Conservation (phyloP, 139 green algal genomes). For the Mesostigma viride region DNA sequence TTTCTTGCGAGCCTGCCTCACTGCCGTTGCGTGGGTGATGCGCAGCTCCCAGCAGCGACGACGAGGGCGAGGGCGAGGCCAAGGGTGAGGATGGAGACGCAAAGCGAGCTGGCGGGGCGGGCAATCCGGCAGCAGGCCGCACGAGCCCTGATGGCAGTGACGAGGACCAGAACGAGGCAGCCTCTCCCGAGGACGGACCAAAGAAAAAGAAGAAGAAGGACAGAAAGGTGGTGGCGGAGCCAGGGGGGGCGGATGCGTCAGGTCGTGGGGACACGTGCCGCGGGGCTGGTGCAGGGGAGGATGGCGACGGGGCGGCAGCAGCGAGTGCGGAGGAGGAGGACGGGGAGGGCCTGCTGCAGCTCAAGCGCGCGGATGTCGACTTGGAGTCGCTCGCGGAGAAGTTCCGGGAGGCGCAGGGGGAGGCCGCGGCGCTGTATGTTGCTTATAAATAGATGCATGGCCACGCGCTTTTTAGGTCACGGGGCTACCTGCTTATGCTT, state of each 20-base stretch:
- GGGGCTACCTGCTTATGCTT: not conserved
- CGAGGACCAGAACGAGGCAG: not conserved
- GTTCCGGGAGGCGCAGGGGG: constrained; percentile 16
- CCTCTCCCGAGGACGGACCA: too few relatives aligned
- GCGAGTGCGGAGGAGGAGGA: constrained; percentile 2
- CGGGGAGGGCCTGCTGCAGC: constrained; percentile 7
- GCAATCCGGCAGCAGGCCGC: too few relatives aligned
- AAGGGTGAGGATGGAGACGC: not conserved
- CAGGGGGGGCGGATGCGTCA: not conserved
- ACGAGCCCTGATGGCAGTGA: too few relatives aligned
- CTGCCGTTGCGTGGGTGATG: too few relatives aligned
- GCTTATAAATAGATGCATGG: too few relatives aligned
- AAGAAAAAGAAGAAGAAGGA: not conserved
- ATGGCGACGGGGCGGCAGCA: not conserved
- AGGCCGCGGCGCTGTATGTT: too few relatives aligned
- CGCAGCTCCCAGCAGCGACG: too few relatives aligned
- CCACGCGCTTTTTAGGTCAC: not conserved
- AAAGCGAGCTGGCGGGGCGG: not conserved
- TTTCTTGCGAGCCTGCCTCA: too few relatives aligned
- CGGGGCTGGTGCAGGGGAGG: constrained; percentile 13
- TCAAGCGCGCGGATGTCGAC: constrained; percentile 15
- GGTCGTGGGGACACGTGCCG: not conserved
- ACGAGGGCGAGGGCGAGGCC: too few relatives aligned
- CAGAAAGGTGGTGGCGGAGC: not conserved
- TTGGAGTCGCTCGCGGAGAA: constrained; percentile 17